phyloP scores from a whole-genome alignment of 2,329 filamentous ascomycete genomes.

The Diaporthe longicolla region DNA sequence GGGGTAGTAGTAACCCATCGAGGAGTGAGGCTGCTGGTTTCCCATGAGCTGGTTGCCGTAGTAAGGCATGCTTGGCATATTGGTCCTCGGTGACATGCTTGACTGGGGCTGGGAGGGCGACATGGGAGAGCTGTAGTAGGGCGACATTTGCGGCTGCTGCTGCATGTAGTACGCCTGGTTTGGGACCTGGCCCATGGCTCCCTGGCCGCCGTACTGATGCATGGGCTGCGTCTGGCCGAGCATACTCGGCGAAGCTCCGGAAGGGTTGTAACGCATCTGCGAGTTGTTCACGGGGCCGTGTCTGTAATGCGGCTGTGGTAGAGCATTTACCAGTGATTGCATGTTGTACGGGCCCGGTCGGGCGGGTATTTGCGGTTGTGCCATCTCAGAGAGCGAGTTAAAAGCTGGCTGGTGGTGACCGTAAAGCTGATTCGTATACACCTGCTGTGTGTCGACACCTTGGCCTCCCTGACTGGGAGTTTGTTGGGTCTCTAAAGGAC shows the following conservation, averaged over 20 bases:
- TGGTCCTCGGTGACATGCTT: constrained; percentile 55
- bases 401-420: constrained; percentile 56
- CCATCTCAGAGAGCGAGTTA: constrained; percentile 60
- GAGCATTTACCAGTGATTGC: constrained; percentile 58
- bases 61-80: constrained; percentile 58
- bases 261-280: constrained; percentile 51
- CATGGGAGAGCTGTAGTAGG: constrained; percentile 60
- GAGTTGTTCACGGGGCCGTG: constrained; percentile 55
- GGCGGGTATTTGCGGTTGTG: constrained; percentile 49
- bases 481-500: constrained; percentile 46
- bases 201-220: constrained; percentile 56
- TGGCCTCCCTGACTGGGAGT: constrained; percentile 45
- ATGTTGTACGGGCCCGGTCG: constrained; percentile 62
- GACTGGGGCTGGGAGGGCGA: constrained; percentile 54
- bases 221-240: constrained; percentile 55
- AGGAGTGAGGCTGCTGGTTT: constrained; percentile 53
- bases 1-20: constrained; percentile 61
- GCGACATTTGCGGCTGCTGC: constrained; percentile 59
- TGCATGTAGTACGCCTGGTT: constrained; percentile 63
- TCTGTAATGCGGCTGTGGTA: constrained; percentile 59
- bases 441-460: constrained; percentile 44
- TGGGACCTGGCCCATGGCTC: constrained; percentile 54
- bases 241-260: constrained; percentile 53
- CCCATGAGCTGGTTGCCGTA: constrained; percentile 61
- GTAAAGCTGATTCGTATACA: constrained; percentile 51